Base-by-base conservation (phyloP, 164 flowering plant species). In the Stephania japonica region DNA sequence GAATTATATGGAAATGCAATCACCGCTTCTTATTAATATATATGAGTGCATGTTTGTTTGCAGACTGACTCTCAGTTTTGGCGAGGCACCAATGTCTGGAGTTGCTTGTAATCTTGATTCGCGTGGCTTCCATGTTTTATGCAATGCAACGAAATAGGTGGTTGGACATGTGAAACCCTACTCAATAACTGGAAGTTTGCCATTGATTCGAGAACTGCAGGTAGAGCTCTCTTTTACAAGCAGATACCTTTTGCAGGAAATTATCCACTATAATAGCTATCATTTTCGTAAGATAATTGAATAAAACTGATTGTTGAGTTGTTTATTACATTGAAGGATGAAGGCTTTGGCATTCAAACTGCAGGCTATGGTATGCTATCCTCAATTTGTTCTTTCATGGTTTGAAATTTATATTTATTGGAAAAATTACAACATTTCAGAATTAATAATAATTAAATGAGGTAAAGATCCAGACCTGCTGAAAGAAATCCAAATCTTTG, bases 311-410 rank as follows among this genome's bases (percentile, higher is more conserved):
- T 3, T 42, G 12, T 75, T 23, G 24, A 12, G 63, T 74, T 68
- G 26, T 13, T 56, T 65, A 50, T 70, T 72, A 47, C 72, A 13
- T 69, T 32, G 71, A 56, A 95, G 99, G 97, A 90, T 75, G 93
- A 91, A 82, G 99, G 98, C 24, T 93, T 89, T 78, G 99, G 93
- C 80, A 97, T 95, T 79, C 98, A 95, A 81, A 90, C 95, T 77
- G 71, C 89, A 70, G 99, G 99, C 82, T 96, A 93, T 76, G 99
- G 99, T 96, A 90, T 70, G 85, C 10, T 47, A 70, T 73, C 38
- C 66, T 69, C 75, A 19, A 8, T 68, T 9, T 72, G 50, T 65
- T 27, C 41, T n/a, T 16, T 21, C 66, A 6, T 65, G 42, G 2
- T 25, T 41, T 71, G 18, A 49, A 64, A 14, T 73, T 27, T 6